phyloP scores from a whole-genome alignment of 345 rosid genomes.

The Eucalyptus marginata region DNA sequence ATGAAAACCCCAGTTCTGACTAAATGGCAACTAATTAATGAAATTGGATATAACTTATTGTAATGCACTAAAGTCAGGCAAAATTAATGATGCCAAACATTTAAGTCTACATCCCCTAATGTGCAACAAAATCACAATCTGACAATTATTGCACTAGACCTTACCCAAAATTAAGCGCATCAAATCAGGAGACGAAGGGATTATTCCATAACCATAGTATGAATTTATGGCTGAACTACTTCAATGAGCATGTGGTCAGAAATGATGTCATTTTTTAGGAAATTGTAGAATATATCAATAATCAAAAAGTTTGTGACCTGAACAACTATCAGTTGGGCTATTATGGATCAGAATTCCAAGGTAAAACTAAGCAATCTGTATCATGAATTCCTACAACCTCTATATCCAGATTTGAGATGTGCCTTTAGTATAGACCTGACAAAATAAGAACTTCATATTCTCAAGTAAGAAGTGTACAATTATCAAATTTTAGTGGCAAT shows the following conservation, averaged over 20 bases:
- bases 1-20: not conserved
- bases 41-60: not conserved
- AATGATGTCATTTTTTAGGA: not conserved
- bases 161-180: not conserved
- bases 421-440: not conserved
- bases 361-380: not conserved
- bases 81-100: not conserved
- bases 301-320: not conserved
- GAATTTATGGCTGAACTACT: not conserved
- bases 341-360: not conserved
- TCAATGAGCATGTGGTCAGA: not conserved
- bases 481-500: not conserved
- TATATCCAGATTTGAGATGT: not conserved
- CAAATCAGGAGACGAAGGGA: not conserved
- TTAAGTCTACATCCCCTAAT: not conserved
- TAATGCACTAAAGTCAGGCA: not conserved
- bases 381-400: not conserved
- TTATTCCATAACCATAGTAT: not conserved
- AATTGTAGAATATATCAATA: not conserved
- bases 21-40: not conserved
- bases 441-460: not conserved
- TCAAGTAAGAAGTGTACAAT: not conserved
- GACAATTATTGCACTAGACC: not conserved
- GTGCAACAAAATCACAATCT: not conserved
- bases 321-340: not conserved